These are phyloP conservation scores for Brassica juncea DNA, from an alignment of 345 rosid genomes.

Conservation along the genomic window DNA sequence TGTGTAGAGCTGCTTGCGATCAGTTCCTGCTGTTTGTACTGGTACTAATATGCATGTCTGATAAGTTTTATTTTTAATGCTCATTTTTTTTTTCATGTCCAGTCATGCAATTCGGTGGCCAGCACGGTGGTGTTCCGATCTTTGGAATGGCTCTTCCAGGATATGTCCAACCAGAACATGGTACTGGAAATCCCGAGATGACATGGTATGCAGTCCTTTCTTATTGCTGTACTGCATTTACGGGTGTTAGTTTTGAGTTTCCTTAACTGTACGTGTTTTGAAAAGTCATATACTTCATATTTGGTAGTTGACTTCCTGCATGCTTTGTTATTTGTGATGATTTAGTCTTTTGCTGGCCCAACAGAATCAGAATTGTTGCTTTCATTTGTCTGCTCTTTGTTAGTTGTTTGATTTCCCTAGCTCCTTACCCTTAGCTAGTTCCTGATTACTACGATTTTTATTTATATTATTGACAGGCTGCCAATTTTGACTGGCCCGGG, in stretches of 20 bases:
- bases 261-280: background rate
- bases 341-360: background rate
- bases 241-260: constrained; percentile 3
- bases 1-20: background rate
- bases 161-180: constrained; percentile 66
- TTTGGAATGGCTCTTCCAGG: constrained; percentile 95
- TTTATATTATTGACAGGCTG: constrained; percentile 55
- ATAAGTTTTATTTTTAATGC: background rate
- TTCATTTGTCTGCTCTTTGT: background rate
- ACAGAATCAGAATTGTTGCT: constrained; percentile 5
- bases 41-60: constrained; percentile 7
- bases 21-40: constrained; percentile 1
- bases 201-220: constrained; percentile 62
- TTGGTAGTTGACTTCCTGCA: constrained; percentile 13
- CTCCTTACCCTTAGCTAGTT: background rate
- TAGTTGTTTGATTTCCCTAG: constrained; percentile 4
- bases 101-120: constrained; percentile 88
- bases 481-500: constrained; percentile 88
- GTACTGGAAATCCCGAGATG: constrained; percentile 89
- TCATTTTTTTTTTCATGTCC: constrained; percentile 5
- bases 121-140: constrained; percentile 92
- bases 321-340: background rate
- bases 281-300: background rate
- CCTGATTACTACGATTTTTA: constrained; percentile 6
- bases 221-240: background rate